Base-by-base conservation (phyloP, 208 protist genomes). In the Entamoeba invadens region DNA sequence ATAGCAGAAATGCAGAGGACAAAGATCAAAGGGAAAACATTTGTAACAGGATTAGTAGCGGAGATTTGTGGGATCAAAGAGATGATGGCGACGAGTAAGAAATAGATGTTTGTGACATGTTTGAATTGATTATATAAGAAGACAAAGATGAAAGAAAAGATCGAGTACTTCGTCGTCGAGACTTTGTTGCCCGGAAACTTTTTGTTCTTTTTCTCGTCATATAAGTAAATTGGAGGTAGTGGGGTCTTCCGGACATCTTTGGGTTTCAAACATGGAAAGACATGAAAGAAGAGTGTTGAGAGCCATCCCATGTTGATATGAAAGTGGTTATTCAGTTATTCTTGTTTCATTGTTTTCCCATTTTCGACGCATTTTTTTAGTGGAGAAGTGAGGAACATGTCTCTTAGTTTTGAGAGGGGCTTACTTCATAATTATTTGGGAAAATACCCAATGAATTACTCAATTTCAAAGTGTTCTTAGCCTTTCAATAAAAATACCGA, bases 61-160 rank as follows among this genome's bases (percentile, higher is more conserved):
- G 18, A 44, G 4, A 93, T 46, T 93, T 93, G 45, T 44, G 91
- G 91, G 25, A 93, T 46, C 0, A 93, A 10, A 16, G n/a, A 38
- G 3, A 93, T 46, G 31, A 44, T 46, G 12, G 45, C 91, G 42
- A 93, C 45, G 4, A 93, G 4, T 3, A 94, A 44, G 47, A 95
- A 95, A 92, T 95, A 95, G 31, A 94, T 21, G 50, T 95, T 95
- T 16, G 47, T 94, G 8, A 94, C 91, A 3, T 46, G 44, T 25
- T 31, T 45, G 31, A 93, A 94, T 91, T 95, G 94, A 3, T 95
- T 93, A n/a, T 35, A 94, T 0, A 95, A 57, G 38, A 91, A 57
- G 8, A 8, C 4, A 25, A 38, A 44, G 3, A 94, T 3, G n/a
- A 95, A 95, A 10, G 91, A 92, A 42, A 44, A 72, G 1, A 44